A percentile compares a stretch with the other conserved stretches of the same genome.
Evolutionary conservation across 768 basidiomycete species (phyloP).

Genomic region (Lyophyllum atratum): DNA sequence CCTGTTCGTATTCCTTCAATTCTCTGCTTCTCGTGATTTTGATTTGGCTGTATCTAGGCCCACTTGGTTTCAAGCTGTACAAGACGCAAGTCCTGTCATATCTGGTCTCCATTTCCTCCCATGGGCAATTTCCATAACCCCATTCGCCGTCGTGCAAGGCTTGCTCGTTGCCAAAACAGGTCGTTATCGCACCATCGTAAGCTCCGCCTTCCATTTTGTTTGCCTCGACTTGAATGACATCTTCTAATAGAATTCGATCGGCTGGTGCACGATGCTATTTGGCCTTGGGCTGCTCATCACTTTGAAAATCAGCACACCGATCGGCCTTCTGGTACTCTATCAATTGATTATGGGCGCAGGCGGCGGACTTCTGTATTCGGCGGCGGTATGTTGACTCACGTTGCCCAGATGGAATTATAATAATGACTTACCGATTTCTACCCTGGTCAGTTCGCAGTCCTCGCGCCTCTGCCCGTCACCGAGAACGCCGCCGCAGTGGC

Average conservation of each 20-base stretch:
- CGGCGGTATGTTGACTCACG: not conserved
- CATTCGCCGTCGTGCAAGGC: constrained; percentile 38
- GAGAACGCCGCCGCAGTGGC: constrained; percentile 46
- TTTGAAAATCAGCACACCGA: constrained; percentile 23
- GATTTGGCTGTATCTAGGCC: not conserved
- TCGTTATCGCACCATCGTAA: constrained; percentile 24
- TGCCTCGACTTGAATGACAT: not conserved
- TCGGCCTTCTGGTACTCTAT: constrained; percentile 13
- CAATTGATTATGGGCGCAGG: constrained; percentile 8
- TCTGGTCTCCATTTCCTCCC: constrained; percentile 38
- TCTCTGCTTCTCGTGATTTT: not conserved
- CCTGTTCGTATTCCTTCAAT: not conserved
- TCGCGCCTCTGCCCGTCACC: constrained; percentile 43
- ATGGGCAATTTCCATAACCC: constrained; percentile 32
- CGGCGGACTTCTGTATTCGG: constrained; percentile 13
- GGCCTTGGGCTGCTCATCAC: constrained; percentile 37
- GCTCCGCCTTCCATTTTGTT: constrained; percentile 15
- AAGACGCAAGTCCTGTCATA: constrained; percentile 31
- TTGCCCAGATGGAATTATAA: not conserved
- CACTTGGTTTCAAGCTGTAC: constrained; percentile 37
- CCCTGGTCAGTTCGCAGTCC: constrained; percentile 40
- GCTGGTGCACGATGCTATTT: constrained; percentile 30
- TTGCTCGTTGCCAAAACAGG: constrained; percentile 25
- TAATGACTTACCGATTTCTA: not conserved
- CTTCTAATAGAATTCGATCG: constrained; percentile 1